phyloP scores from a whole-genome alignment of 495 filamentous ascomycete species.

The Hyaloscypha variabilis region DNA sequence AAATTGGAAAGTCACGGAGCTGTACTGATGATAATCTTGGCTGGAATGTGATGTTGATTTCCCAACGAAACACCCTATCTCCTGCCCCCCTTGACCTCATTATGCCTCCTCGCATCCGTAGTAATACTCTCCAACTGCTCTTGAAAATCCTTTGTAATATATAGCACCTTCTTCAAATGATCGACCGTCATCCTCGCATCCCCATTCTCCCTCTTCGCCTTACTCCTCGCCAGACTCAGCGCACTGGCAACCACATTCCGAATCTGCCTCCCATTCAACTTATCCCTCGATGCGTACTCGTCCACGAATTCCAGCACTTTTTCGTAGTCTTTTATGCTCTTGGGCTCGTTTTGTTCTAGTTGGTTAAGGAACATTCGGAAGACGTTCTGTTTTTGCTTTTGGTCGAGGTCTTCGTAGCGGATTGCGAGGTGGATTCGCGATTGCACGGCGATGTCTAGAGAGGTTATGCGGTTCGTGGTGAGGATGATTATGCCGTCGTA shows the following conservation, averaged over 20 bases:
- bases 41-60: too few species aligned
- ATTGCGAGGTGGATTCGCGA: conserved; percentile 1
- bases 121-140: conserved; percentile 1
- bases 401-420: background rate
- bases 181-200: background rate
- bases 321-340: background rate
- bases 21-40: too few species aligned
- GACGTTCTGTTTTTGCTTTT: background rate
- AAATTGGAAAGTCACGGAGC: too few species aligned
- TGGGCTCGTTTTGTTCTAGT: background rate
- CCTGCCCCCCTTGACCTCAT: background rate
- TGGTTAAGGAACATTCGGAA: background rate
- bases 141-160: conserved; percentile 1
- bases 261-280: background rate
- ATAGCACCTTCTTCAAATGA: background rate
- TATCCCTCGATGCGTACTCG: background rate
- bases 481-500: conserved; percentile 9
- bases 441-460: conserved; percentile 4
- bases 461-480: conserved; percentile 11
- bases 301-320: background rate
- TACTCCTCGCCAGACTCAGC: background rate
- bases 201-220: background rate
- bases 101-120: background rate
- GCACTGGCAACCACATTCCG: background rate
- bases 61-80: too few species aligned